These are phyloP conservation scores for Annulohypoxylon nitens DNA, from an alignment of 495 filamentous ascomycete species.

Conservation along the genomic window DNA sequence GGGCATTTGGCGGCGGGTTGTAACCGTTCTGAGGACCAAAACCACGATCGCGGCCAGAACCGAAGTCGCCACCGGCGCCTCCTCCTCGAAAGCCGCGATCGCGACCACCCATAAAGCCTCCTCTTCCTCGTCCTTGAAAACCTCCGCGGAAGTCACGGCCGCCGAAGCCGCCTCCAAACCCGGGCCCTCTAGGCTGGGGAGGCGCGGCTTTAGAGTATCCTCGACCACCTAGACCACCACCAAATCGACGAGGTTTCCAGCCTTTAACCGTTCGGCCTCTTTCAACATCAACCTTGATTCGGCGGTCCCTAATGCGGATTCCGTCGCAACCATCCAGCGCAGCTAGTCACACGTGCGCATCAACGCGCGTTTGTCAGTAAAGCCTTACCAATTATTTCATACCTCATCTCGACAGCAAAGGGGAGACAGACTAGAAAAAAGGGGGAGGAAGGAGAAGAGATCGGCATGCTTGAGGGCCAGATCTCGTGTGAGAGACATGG, in stretches of 20 bases:
- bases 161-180: slow-evolving; percentile 75
- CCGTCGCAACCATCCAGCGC: slow-evolving; percentile 77
- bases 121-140: slow-evolving; percentile 69
- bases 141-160: slow-evolving; percentile 70
- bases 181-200: slow-evolving; percentile 80
- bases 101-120: slow-evolving; percentile 67
- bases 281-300: slow-evolving; percentile 95
- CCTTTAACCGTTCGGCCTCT: slow-evolving; percentile 93
- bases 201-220: slow-evolving; percentile 89
- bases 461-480: slow-evolving; percentile 71
- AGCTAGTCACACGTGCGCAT: slow-evolving; percentile 68
- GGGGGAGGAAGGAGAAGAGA: slow-evolving; percentile 46
- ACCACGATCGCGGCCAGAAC: slow-evolving; percentile 71
- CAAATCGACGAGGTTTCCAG: slow-evolving; percentile 93
- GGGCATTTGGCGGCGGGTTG: slow-evolving; percentile 78
- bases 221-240: slow-evolving; percentile 91
- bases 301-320: slow-evolving; percentile 90
- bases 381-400: slow-evolving; percentile 61
- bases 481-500: slow-evolving; percentile 54
- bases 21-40: slow-evolving; percentile 64
- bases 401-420: slow-evolving; percentile 51
- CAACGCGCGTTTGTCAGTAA: slow-evolving; percentile 69
- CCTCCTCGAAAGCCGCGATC: slow-evolving; percentile 65
- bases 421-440: slow-evolving; percentile 30
- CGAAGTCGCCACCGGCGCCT: slow-evolving; percentile 66